phyloP scores from a whole-genome alignment of 2,329 filamentous ascomycete genomes.

The Clonostachys rhizophaga region DNA sequence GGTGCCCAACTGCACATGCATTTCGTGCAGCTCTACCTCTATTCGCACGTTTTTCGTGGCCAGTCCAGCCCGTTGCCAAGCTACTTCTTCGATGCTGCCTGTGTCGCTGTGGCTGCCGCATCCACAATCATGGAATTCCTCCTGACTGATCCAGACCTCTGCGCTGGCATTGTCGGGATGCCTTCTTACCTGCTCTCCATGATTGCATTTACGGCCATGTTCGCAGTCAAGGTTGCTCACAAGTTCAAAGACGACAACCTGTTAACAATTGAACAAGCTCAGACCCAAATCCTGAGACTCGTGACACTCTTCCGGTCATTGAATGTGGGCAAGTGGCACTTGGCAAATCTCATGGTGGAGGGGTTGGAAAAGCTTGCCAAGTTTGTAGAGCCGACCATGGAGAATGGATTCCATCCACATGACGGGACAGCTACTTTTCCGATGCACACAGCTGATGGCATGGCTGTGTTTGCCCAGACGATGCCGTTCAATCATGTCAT shows the following conservation, averaged over 20 bases:
- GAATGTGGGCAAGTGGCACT: conserved; percentile 35
- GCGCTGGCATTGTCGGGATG: conserved; percentile 33
- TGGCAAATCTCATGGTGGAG: conserved; percentile 38
- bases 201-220: conserved; percentile 48
- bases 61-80: conserved; percentile 23
- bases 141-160: conserved; percentile 33
- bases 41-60: conserved; percentile 34
- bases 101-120: conserved; percentile 28
- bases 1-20: conserved; percentile 33
- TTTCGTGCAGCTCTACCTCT: conserved; percentile 34
- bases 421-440: background rate
- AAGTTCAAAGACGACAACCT: conserved; percentile 29
- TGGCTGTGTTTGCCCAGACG: background rate
- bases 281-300: conserved; percentile 9
- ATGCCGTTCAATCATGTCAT: conserved; percentile 1
- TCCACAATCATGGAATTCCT: conserved; percentile 37
- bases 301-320: conserved; percentile 32
- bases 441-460: background rate
- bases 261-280: no score
- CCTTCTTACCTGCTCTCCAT: conserved; percentile 47
- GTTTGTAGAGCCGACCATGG: conserved; percentile 4
- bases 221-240: conserved; percentile 40
- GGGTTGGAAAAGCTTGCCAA: conserved; percentile 34
- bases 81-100: conserved; percentile 24
- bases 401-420: background rate